phyloP scores from a whole-genome alignment of 2,329 filamentous ascomycete species.

The Pseudopyricularia cyperi region DNA sequence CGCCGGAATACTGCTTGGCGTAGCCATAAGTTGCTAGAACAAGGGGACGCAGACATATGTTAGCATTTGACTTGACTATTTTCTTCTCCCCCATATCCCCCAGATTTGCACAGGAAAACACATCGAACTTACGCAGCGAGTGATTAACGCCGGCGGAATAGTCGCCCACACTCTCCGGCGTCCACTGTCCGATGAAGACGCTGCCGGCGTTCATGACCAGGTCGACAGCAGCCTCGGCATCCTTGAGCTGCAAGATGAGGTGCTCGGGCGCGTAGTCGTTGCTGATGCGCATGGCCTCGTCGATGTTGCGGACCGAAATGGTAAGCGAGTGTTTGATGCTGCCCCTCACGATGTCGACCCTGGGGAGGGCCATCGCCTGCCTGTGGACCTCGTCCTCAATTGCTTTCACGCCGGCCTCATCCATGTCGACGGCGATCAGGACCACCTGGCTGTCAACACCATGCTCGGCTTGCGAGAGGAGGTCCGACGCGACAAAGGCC shows the following conservation, averaged over 20 bases:
- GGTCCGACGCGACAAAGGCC: conserved; percentile 87
- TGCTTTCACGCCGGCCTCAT: conserved; percentile 57
- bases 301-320: conserved; percentile 56
- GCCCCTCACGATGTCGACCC: conserved; percentile 85
- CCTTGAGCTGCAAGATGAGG: conserved; percentile 75
- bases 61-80: background rate
- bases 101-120: background rate
- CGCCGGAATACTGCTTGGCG: conserved; percentile 95
- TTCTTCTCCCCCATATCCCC: background rate
- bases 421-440: conserved; percentile 71
- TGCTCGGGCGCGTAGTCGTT: conserved; percentile 96
- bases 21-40: conserved; percentile 82
- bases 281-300: conserved; percentile 68
- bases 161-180: conserved; percentile 92
- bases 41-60: background rate
- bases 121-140: conserved; percentile 65
- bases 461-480: conserved; percentile 89
- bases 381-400: conserved; percentile 86
- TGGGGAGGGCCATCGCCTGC: conserved; percentile 75
- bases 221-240: conserved; percentile 62
- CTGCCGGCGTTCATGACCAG: conserved; percentile 87
- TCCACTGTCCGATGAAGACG: conserved; percentile 93
- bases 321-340: conserved; percentile 77
- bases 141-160: conserved; percentile 98
- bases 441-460: conserved; percentile 94